Conservation (phyloP, 169 alveolate species). For the Prorocentrum cordatum region DNA sequence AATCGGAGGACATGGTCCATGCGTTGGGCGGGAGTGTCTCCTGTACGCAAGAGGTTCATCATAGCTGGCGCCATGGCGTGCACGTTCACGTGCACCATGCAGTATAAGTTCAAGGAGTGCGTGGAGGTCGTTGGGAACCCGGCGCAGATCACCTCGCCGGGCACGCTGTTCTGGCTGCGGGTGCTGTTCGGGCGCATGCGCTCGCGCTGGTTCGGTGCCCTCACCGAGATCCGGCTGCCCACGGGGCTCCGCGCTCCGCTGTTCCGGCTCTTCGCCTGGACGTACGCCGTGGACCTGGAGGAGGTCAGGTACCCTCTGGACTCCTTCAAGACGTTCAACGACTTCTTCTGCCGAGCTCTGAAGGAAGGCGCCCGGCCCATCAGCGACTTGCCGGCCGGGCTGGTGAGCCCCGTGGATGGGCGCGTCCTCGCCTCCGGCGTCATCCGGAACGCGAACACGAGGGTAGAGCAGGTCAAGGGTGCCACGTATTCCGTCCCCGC, state of each 20-base stretch:
- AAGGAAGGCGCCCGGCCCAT: slow-evolving; percentile 19
- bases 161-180: slow-evolving; percentile 52
- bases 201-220: slow-evolving; percentile 9
- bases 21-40: no score
- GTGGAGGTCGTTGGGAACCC: no score
- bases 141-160: slow-evolving; percentile 21
- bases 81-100: neutral
- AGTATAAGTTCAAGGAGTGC: neutral
- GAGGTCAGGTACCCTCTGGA: slow-evolving; percentile 56
- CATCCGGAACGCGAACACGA: neutral
- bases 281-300: neutral
- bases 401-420: slow-evolving; percentile 47
- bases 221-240: slow-evolving; percentile 31
- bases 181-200: slow-evolving; percentile 40
- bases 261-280: slow-evolving; percentile 42
- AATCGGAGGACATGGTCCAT: no score
- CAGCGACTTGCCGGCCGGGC: neutral
- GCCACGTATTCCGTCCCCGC: slow-evolving; percentile 14
- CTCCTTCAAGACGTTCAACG: slow-evolving; percentile 28
- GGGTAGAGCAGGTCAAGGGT: neutral
- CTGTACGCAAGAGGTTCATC: neutral
- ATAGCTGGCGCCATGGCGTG: neutral
- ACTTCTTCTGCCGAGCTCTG: slow-evolving; percentile 26
- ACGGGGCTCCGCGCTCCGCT: slow-evolving; percentile 25
- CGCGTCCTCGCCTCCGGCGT: neutral